These are phyloP conservation scores for Pseudohyphozyma bogoriensis DNA, from an alignment of 768 basidiomycete genomes.

Conservation along the genomic window DNA sequence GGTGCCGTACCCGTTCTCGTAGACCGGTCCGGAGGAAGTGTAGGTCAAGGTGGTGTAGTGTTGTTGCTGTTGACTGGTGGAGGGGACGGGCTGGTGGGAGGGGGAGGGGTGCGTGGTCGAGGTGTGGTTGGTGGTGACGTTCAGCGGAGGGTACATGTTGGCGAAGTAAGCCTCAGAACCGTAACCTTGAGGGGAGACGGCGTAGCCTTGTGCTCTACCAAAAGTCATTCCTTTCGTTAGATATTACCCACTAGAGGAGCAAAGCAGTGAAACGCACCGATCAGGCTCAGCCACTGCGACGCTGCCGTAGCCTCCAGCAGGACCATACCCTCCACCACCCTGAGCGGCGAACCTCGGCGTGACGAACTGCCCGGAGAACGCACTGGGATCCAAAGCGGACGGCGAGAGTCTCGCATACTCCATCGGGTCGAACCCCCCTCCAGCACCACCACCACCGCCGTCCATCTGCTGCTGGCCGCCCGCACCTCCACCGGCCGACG, in stretches of 20 bases:
- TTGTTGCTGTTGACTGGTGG: not conserved
- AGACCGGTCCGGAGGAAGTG: conserved; percentile 3
- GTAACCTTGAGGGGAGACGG: too few species aligned
- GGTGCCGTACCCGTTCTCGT: conserved; percentile 22
- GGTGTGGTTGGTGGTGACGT: not conserved
- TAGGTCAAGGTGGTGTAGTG: not conserved
- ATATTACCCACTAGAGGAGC: too few species aligned
- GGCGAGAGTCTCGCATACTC: conserved; percentile 16
- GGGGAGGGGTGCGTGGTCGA: not conserved
- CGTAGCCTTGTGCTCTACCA: not conserved
- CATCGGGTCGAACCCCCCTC: conserved; percentile 18
- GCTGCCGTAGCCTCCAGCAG: conserved; percentile 12
- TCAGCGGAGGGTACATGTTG: too few species aligned
- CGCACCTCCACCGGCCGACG: too few species aligned
- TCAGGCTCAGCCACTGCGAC: conserved; percentile 13
- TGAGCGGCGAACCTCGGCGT: conserved; percentile 19
- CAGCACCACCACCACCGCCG: too few species aligned
- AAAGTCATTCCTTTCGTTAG: not conserved
- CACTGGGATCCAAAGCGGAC: conserved; percentile 23
- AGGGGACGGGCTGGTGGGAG: not conserved
- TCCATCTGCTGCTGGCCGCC: too few species aligned
- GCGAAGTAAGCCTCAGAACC: too few species aligned
- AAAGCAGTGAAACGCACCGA: not conserved
- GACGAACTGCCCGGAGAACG: conserved; percentile 15
- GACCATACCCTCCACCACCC: conserved; percentile 9